phyloP scores from a whole-genome alignment of 2,329 filamentous ascomycete genomes.

The Ophiocordyceps unilateralis region DNA sequence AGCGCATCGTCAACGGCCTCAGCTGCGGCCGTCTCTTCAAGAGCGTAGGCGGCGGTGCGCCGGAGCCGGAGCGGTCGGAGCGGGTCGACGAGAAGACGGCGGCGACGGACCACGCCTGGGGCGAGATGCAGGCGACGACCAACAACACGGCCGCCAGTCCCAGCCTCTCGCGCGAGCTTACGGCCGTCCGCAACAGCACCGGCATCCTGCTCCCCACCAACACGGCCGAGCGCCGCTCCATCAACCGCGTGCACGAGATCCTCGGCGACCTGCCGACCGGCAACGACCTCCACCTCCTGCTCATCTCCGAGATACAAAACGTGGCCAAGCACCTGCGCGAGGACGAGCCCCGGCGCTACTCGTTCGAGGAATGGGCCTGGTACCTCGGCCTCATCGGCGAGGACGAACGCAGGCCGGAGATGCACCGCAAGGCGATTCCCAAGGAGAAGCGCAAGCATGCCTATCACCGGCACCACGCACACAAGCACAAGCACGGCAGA shows the following conservation, averaged over 20 bases:
- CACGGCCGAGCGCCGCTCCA: slow-evolving; percentile 15
- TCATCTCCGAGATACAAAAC: slow-evolving; percentile 54
- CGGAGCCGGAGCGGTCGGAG: slow-evolving; percentile 1
- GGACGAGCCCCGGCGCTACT: slow-evolving; percentile 44
- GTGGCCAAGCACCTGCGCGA: slow-evolving; percentile 46
- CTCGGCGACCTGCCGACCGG: slow-evolving; percentile 22
- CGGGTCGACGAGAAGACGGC: background rate
- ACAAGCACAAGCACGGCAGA: background rate
- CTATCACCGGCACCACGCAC: background rate
- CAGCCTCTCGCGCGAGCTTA: background rate
- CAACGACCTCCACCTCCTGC: slow-evolving; percentile 41
- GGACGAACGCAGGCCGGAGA: slow-evolving; percentile 33
- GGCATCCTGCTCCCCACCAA: slow-evolving; percentile 5
- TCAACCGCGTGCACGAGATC: slow-evolving; percentile 17
- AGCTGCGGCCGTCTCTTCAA: slow-evolving; percentile 25
- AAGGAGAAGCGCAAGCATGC: slow-evolving; percentile 4
- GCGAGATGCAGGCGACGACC: background rate
- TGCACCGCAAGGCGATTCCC: slow-evolving; percentile 25
- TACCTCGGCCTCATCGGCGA: slow-evolving; percentile 64
- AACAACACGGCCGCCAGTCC: background rate
- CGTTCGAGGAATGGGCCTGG: slow-evolving; percentile 74
- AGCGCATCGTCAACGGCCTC: slow-evolving; percentile 22
- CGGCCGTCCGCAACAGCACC: background rate
- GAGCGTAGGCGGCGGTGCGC: slow-evolving; percentile 1
- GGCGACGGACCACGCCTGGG: slow-evolving; percentile 5